Evolutionary conservation across 2,329 filamentous ascomycete species (phyloP).

Genomic region (Monosporascus sp.): DNA sequence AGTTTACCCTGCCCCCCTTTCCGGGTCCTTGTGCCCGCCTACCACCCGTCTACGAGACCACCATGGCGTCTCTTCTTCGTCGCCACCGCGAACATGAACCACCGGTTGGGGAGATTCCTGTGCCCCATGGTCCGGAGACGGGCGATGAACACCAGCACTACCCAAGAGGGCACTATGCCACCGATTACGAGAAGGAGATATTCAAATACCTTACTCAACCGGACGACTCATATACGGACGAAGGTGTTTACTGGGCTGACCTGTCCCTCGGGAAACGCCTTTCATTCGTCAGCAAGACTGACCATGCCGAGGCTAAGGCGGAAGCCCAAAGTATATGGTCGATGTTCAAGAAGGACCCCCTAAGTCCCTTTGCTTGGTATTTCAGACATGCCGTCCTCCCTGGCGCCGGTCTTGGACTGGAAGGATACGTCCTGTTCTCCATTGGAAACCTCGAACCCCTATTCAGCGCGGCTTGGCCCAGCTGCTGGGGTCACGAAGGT

Average conservation of each 20-base stretch:
- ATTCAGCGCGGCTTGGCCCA: slow-evolving; percentile 67
- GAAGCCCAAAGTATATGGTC: slow-evolving; percentile 64
- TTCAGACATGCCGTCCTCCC: slow-evolving; percentile 87
- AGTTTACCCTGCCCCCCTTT: too few species aligned
- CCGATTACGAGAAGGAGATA: slow-evolving; percentile 50
- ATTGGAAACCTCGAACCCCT: slow-evolving; percentile 89
- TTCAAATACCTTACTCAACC: slow-evolving; percentile 81
- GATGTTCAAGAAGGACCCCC: slow-evolving; percentile 83
- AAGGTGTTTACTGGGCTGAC: slow-evolving; percentile 92
- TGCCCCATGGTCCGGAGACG: slow-evolving; percentile 48
- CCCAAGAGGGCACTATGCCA: slow-evolving; percentile 33
- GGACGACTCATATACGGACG: slow-evolving; percentile 77
- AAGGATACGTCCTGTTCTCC: slow-evolving; percentile 95
- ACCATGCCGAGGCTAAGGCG: slow-evolving; percentile 61
- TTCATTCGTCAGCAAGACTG: slow-evolving; percentile 69
- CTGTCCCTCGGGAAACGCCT: slow-evolving; percentile 65
- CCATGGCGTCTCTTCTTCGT: slow-evolving; percentile 32
- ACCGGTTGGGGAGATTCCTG: slow-evolving; percentile 47
- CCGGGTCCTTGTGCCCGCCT: not conserved
- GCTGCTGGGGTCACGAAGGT: slow-evolving; percentile 65
- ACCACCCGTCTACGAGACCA: not conserved
- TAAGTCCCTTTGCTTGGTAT: slow-evolving; percentile 81
- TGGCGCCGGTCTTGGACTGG: slow-evolving; percentile 84
- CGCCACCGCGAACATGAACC: slow-evolving; percentile 37
- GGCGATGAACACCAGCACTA: slow-evolving; percentile 46